Evolutionary conservation across 2,329 filamentous ascomycete species (phyloP), one percentile per base, ranked within the genome.

Genomic region (Colletotrichum graminicola): DNA sequence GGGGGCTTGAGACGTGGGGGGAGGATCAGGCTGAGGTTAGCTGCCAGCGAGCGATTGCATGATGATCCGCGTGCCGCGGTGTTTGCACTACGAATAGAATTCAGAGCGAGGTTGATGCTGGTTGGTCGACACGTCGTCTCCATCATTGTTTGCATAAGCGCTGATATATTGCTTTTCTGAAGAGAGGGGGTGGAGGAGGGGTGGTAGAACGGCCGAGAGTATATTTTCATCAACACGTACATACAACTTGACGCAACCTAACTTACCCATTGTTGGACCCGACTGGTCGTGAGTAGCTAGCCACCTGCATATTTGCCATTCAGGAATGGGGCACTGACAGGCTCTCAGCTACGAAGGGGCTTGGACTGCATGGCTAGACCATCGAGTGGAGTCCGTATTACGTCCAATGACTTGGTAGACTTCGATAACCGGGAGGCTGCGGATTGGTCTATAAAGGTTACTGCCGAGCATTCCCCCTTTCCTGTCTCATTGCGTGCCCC

Each of bases 21-120:
- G 32, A 70, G 62, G 32, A 70, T 61, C 36, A 39, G 45, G 56
- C 29, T 54, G 29, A 45, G 52, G 36, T 66, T 29, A 4, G 23
- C 6, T 36, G 49, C 45, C 14, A 39, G 39, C 39, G 39, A 23
- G 3, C 55, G 49, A 18, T 21, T 62, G 23, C 41, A 61, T 55
- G 12, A 41, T 6, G 43, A 11, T 26, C 34, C n/a, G 10, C n/a
- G 12, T 16, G 16, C 36, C 49, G 5, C 41, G 23, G 29, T 10
- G 2, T 16, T 3, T n/a, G 41, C 2, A n/a, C 39, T 12, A 2
- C 18, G 26, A 41, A 34, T 32, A 6, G 23, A 8, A 23, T 5
- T 23, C n/a, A 11, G 11, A 41, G 2, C 21, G 29, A 12, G 12
- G 12, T 26, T 39, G 7, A 29, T 41, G 21, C 4, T n/a, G 45